Conservation (phyloP, 2,329 filamentous ascomycete species). For the Aspergillus caelatus region DNA sequence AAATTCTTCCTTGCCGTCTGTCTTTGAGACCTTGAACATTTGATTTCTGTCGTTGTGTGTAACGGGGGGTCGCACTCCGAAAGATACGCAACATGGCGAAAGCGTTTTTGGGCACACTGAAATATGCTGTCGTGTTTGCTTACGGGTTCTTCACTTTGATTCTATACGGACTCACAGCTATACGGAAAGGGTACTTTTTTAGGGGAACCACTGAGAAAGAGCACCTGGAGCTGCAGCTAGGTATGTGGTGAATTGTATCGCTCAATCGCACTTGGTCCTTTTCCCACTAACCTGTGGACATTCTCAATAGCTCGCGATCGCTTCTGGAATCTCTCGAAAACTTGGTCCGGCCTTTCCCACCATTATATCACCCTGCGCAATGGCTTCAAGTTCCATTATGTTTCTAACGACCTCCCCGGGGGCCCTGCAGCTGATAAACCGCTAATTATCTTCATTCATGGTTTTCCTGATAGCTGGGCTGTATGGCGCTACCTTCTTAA, state of each 20-base stretch:
- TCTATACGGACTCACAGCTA: constrained; percentile 33
- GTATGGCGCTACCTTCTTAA: constrained; percentile 56
- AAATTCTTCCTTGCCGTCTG: background rate
- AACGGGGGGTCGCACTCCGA: background rate
- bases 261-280: background rate
- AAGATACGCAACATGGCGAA: constrained; percentile 25
- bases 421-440: constrained; percentile 30
- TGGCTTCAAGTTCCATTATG: constrained; percentile 59
- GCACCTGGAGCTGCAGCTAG: constrained; percentile 42
- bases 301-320: constrained; percentile 49
- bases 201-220: constrained; percentile 42
- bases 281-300: background rate
- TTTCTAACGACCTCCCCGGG: constrained; percentile 44
- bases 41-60: background rate
- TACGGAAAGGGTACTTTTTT: constrained; percentile 42
- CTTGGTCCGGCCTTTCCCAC: constrained; percentile 53
- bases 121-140: constrained; percentile 22
- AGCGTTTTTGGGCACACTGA: constrained; percentile 21
- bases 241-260: constrained; percentile 26
- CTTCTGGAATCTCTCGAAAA: constrained; percentile 57
- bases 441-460: constrained; percentile 60
- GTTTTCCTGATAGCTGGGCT: constrained; percentile 62
- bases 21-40: background rate
- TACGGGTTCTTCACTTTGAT: constrained; percentile 43
- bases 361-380: constrained; percentile 53